These are phyloP conservation scores for Zarea fungicola DNA, from an alignment of 2,329 filamentous ascomycete genomes.

Conservation along the genomic window DNA sequence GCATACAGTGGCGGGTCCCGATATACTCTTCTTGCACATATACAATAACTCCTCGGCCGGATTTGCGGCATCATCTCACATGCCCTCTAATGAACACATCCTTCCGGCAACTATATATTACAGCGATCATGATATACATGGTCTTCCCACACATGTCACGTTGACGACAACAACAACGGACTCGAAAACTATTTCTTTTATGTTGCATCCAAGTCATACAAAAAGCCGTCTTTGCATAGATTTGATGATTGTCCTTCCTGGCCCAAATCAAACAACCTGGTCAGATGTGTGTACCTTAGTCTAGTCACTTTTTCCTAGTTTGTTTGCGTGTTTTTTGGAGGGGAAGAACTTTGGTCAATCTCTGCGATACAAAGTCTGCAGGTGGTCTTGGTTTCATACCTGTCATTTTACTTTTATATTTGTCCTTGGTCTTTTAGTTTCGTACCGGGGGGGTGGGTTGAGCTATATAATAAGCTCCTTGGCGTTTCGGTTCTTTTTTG, in stretches of 20 bases:
- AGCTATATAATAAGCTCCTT: conserved; percentile 6
- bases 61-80: neutral
- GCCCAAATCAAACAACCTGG: conserved; percentile 15
- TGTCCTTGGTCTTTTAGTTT: conserved; percentile 2
- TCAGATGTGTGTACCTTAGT: conserved; percentile 7
- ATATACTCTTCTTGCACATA: conserved; percentile 14
- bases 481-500: conserved; percentile 8
- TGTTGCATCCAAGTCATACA: conserved; percentile 4
- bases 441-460: neutral
- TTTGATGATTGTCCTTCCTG: conserved; percentile 26
- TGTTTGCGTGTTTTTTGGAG: neutral
- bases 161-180: conserved; percentile 7
- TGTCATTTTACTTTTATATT: neutral
- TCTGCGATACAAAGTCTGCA: conserved; percentile 3
- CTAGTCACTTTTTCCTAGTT: conserved; percentile 2
- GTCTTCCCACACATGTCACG: conserved; percentile 6
- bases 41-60: conserved; percentile 3
- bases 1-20: conserved; percentile 16
- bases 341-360: neutral
- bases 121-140: conserved; percentile 3
- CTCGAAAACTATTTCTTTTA: conserved; percentile 7
- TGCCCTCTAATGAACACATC: conserved; percentile 5
- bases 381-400: neutral
- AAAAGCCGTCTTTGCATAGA: conserved; percentile 28
- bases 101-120: conserved; percentile 5